A percentile compares a stretch with the other conserved stretches of the same genome.
Conservation (phyloP, 257 asterid species). For the Mentha longifolia region DNA sequence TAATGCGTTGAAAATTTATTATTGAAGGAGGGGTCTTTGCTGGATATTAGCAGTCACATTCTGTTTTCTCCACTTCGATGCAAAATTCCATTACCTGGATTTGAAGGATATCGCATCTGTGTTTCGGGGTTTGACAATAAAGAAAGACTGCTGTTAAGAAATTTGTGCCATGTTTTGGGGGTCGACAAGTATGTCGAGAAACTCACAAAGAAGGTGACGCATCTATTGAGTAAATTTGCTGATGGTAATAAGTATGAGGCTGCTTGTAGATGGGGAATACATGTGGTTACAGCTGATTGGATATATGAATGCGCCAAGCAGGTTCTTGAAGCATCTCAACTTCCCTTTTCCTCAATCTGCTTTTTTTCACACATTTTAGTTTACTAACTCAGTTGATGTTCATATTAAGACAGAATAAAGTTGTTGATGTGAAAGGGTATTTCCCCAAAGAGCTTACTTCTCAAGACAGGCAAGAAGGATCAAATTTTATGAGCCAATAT, state of each 20-base stretch:
- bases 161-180: slow-evolving; percentile 84
- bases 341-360: slow-evolving; percentile 29
- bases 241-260: slow-evolving; percentile 81
- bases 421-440: slow-evolving; percentile 66
- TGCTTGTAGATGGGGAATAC: slow-evolving; percentile 82
- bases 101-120: slow-evolving; percentile 72
- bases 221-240: slow-evolving; percentile 77
- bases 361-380: slow-evolving; percentile 25
- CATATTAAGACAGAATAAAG: slow-evolving; percentile 70
- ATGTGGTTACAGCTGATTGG: slow-evolving; percentile 82
- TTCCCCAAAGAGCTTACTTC: slow-evolving; percentile 70
- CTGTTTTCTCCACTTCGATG: slow-evolving; percentile 93
- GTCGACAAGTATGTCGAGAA: slow-evolving; percentile 59
- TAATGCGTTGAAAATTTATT: slow-evolving; percentile 37
- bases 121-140: slow-evolving; percentile 79
- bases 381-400: slow-evolving; percentile 36
- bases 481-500: slow-evolving; percentile 67
- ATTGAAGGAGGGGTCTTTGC: slow-evolving; percentile 78
- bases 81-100: slow-evolving; percentile 78
- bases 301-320: slow-evolving; percentile 75
- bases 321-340: slow-evolving; percentile 48
- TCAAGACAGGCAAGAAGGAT: slow-evolving; percentile 68
- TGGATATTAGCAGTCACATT: slow-evolving; percentile 82
- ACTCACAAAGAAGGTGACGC: slow-evolving; percentile 74
- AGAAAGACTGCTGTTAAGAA: slow-evolving; percentile 74